Conservation (phyloP, 345 rosid species). For the Theobroma cacao region DNA sequence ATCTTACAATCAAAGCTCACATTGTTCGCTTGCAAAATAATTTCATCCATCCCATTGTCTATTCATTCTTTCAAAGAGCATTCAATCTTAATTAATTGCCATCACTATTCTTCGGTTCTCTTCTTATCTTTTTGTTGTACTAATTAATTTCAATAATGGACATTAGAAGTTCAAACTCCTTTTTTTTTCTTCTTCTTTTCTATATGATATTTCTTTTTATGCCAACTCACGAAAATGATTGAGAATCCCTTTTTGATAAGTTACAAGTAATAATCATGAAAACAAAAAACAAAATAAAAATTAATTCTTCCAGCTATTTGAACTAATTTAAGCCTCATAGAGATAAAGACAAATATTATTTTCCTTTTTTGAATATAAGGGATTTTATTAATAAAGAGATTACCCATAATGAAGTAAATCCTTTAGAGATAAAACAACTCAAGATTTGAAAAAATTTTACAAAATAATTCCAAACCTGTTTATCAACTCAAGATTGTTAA, state of each 20-base stretch:
- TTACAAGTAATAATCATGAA: background rate
- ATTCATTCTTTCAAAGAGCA: background rate
- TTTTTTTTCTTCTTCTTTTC: background rate
- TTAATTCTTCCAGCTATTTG: too few species aligned
- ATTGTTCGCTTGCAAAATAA: slow-evolving; percentile 1
- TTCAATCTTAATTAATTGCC: background rate
- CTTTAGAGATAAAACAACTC: too few species aligned
- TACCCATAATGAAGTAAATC: too few species aligned
- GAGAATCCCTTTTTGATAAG: background rate
- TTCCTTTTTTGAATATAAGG: too few species aligned
- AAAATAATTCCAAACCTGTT: too few species aligned
- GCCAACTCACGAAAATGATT: background rate
- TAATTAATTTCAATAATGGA: background rate
- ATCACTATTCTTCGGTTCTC: background rate
- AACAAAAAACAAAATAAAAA: too few species aligned
- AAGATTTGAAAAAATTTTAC: too few species aligned
- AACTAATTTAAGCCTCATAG: too few species aligned
- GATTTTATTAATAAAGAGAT: too few species aligned
- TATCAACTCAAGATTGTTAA: too few species aligned
- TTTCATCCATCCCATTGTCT: too few species aligned
- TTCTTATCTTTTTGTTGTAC: background rate
- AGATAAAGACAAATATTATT: too few species aligned
- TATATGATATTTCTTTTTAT: background rate
- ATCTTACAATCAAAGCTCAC: background rate
- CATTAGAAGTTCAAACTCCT: background rate